phyloP scores from a whole-genome alignment of 129 eudicot genomes.

The Mikania micrantha region DNA sequence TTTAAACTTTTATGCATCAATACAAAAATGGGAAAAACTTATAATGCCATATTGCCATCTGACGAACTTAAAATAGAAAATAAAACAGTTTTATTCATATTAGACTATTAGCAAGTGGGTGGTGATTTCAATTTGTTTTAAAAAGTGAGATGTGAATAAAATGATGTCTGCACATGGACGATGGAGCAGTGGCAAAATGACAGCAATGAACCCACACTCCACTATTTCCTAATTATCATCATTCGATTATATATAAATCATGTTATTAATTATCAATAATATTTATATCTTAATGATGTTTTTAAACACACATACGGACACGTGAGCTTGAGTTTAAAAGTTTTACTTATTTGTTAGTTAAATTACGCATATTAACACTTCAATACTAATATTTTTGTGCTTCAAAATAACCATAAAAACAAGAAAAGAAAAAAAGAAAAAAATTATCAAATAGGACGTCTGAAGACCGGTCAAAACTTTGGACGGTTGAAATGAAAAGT shows the following conservation, averaged over 20 bases:
- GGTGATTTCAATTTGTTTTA: conserved; percentile 9
- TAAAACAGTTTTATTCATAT: neutral
- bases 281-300: neutral
- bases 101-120: conserved; percentile 9
- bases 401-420: too few relatives aligned
- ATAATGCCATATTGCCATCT: conserved; percentile 2
- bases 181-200: conserved; percentile 14
- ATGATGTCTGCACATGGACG: conserved; percentile 22
- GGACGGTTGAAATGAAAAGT: conserved; percentile 2
- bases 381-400: too few relatives aligned
- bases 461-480: conserved; percentile 17
- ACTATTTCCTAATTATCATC: neutral
- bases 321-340: too few relatives aligned
- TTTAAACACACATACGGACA: neutral
- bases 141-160: conserved; percentile 17
- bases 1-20: neutral
- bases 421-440: too few relatives aligned
- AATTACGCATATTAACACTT: too few relatives aligned
- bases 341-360: too few relatives aligned
- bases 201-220: conserved; percentile 3
- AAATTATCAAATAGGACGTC: too few relatives aligned
- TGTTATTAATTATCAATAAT: neutral
- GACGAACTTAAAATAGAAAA: conserved; percentile 10
- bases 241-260: neutral
- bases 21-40: neutral